Percentiles rank a stretch among this genome's conserved stretches.
Evolutionary conservation across 768 basidiomycete species (phyloP).

Genomic region (Lactarius indigo): DNA sequence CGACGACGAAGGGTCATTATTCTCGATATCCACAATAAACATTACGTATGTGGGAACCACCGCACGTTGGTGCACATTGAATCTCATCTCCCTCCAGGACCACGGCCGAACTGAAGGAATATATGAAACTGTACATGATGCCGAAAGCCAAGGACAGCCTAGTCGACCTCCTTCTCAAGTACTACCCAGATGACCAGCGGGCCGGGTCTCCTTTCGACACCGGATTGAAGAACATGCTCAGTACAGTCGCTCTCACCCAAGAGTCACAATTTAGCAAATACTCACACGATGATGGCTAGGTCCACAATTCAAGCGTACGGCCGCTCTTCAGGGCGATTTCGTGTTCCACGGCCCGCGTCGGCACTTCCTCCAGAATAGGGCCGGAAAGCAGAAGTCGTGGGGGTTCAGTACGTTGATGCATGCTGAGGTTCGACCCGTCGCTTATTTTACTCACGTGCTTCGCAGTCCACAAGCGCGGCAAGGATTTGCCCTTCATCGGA

Average conservation of each 20-base stretch:
- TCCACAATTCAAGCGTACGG: constrained; percentile 23
- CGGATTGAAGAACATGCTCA: constrained; percentile 27
- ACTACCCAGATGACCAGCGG: constrained; percentile 26
- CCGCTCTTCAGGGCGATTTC: constrained; percentile 23
- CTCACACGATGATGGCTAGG: not conserved
- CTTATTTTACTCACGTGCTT: not conserved
- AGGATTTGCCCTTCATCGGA: constrained; percentile 19
- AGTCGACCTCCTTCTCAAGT: constrained; percentile 23
- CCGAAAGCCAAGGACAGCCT: constrained; percentile 24
- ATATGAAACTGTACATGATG: constrained; percentile 27
- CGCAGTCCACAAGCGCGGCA: constrained; percentile 22
- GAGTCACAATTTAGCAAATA: not conserved
- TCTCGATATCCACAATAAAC: constrained; percentile 30
- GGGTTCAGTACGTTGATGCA: constrained; percentile 14
- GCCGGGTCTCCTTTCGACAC: constrained; percentile 25
- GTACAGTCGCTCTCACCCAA: constrained; percentile 23
- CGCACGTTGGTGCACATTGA: not conserved
- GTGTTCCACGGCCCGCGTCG: constrained; percentile 26
- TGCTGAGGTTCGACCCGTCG: no score
- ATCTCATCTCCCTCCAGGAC: not conserved
- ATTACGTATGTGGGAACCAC: constrained; percentile 30
- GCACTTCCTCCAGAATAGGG: constrained; percentile 14
- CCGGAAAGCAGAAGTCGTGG: constrained; percentile 20
- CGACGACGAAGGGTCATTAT: constrained; percentile 58
- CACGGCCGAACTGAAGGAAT: constrained; percentile 3